Evolutionary conservation across 345 rosid species (phyloP), one percentile per base, ranked within the genome.

Genomic region (Psidium friedrichsthalianum): DNA sequence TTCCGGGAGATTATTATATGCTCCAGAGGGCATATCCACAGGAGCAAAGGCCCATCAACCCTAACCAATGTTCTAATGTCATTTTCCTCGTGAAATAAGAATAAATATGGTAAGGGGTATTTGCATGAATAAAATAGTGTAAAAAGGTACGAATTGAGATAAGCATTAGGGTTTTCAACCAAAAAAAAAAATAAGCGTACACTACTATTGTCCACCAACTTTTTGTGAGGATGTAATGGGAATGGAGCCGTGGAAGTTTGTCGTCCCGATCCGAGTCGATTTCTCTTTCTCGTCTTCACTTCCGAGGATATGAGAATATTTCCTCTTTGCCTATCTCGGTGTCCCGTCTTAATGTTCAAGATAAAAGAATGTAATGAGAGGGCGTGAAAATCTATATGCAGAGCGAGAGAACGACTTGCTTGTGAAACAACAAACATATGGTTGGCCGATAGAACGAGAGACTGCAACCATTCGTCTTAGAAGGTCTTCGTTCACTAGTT

Each of bases 261-360:
- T 36, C 36, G 36, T 36, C 22, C 5, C 3, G 76, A 69, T 36
- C 40, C 7, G 3, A 12, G 24, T 36, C 42, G 1, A 20, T 69
- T 32, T 32, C 7, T 69, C 25, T 69, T 8, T 20, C 78, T 36
- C 6, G 0, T 5, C 78, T 69, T 9, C 25, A 32, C 47, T 24
- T 69, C n/a, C 21, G 0, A 16, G 24, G 25, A 7, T 1, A 32
- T 4, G 13, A 36, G 0, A 44, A 1, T 69, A 36, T 18, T 12
- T 36, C n/a, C 3, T 1, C 8, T 1, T 69, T 8, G 13, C 13
- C 6, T 69, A 18, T 16, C 6, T 32, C 0, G 0, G 0, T 4
- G 1, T 32, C 47, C 5, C 5, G 0, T 1, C 12, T 64, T 32
- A 29, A 3, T 7, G 4, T 11, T 3, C 5, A 3, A 29, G 78